Evolutionary conservation across 768 basidiomycete species (phyloP), one percentile per base, ranked within the genome.

Genomic region (Termitomyces sp.): DNA sequence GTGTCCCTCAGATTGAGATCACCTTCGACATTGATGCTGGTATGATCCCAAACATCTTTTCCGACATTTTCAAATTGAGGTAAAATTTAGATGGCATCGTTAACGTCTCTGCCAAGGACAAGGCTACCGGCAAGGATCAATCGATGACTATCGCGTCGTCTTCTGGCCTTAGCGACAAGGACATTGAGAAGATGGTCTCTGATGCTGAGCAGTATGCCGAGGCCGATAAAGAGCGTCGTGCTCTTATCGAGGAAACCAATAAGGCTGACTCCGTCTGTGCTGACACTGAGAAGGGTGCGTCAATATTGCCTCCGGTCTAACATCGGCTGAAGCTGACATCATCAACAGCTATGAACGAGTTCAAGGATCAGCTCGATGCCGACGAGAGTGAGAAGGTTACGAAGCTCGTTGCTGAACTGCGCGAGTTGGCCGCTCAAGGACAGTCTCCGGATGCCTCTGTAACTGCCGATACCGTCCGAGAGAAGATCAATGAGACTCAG

Each of bases 81-180:
- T 45, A 9, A 22, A 19, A 19, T 19, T 53, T 38, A 87, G 88
- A 93, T 64, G 94, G 94, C 77, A 97, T 99, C 62, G 96, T 99
- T 65, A 93, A 98, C 69, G 97, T 98, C 57, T 86, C 84, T 11
- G 97, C 97, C 48, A 93, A 96, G 84, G 89, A 92, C 74, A 92
- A 93, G 78, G 91, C 91, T 2, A 93, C 91, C 12, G 73, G 67
- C 70, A 93, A 93, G 79, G 90, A 93, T 65, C 91, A 93, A 66
- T 93, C 90, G 0, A 93, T 93, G 91, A 98, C 97, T 46, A 95
- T 98, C 60, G 93, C 95, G 4, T 97, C 95, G 4, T 97, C 93
- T 11, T 98, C 96, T 3, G 96, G 97, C 68, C 85, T 99, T 51
- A 90, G 81, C 60, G 94, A 98, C 75, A 89, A 88, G 76, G 96